Conservation (phyloP, 495 filamentous ascomycete species). For the Talaromyces ruber region DNA sequence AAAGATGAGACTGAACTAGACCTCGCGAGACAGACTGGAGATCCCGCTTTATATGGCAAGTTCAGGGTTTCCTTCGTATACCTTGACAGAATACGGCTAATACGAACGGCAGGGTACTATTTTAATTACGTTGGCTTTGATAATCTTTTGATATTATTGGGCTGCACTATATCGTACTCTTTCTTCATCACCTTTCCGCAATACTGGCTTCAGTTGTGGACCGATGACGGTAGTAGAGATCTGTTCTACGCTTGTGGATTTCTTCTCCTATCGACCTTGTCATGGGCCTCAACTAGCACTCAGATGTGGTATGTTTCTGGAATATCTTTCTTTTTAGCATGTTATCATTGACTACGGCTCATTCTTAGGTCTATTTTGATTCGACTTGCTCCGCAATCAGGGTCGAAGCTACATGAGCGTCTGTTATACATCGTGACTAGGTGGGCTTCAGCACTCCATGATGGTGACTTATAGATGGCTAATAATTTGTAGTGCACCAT, state of each 20-base stretch:
- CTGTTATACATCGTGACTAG: background rate
- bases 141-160: background rate
- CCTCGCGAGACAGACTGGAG: background rate
- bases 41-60: slow-evolving; percentile 1
- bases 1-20: background rate
- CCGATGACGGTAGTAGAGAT: background rate
- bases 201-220: slow-evolving; percentile 1
- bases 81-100: background rate
- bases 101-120: background rate
- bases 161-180: background rate
- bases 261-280: background rate
- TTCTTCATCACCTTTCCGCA: slow-evolving; percentile 3
- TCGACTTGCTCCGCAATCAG: slow-evolving; percentile 7
- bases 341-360: background rate
- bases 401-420: background rate
- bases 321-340: background rate
- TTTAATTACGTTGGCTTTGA: background rate
- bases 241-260: slow-evolving; percentile 2
- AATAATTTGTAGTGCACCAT: slow-evolving; percentile 13
- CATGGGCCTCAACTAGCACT: background rate
- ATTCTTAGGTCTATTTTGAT: slow-evolving; percentile 17
- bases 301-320: background rate
- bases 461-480: background rate
- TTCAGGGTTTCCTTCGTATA: background rate
- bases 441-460: background rate